phyloP scores from a whole-genome alignment of 2,329 filamentous ascomycete species.

The Drechslera avenae region DNA sequence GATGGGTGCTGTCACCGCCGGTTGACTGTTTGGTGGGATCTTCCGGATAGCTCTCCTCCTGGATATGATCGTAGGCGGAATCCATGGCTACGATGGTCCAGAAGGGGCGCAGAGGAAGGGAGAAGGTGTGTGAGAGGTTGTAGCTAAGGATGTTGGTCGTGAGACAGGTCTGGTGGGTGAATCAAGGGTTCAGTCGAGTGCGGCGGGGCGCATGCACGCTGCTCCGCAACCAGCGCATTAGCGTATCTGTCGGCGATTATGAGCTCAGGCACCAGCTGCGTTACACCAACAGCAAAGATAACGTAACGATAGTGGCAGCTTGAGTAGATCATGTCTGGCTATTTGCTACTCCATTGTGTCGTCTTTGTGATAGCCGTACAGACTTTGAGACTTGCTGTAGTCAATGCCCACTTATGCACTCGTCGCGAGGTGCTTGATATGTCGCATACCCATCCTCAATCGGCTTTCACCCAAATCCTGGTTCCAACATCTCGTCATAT shows the following conservation, averaged over 20 bases:
- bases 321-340: too few relatives aligned
- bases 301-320: not conserved
- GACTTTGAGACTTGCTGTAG: too few relatives aligned
- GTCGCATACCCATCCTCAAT: too few relatives aligned
- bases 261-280: constrained; percentile 15
- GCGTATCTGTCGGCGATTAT: constrained; percentile 4
- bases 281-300: constrained; percentile 2
- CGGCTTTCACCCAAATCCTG: too few relatives aligned
- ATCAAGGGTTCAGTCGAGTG: constrained; percentile 16
- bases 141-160: constrained; percentile 15
- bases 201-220: constrained; percentile 14
- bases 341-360: too few relatives aligned
- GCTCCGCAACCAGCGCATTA: constrained; percentile 22
- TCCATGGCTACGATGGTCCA: constrained; percentile 67
- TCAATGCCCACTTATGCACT: too few relatives aligned
- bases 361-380: too few relatives aligned
- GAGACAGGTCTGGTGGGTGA: constrained; percentile 10
- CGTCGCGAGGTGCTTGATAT: too few relatives aligned
- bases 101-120: not conserved
- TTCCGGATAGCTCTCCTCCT: constrained; percentile 71
- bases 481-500: too few relatives aligned
- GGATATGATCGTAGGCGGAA: constrained; percentile 95
- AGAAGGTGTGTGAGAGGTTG: constrained; percentile 5
- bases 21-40: constrained; percentile 56
- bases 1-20: constrained; percentile 50